Evolutionary conservation across 192 early-diverging fungal genomes (phyloP), one percentile per base, ranked within the genome.

Genomic region (Coemansia sp.): DNA sequence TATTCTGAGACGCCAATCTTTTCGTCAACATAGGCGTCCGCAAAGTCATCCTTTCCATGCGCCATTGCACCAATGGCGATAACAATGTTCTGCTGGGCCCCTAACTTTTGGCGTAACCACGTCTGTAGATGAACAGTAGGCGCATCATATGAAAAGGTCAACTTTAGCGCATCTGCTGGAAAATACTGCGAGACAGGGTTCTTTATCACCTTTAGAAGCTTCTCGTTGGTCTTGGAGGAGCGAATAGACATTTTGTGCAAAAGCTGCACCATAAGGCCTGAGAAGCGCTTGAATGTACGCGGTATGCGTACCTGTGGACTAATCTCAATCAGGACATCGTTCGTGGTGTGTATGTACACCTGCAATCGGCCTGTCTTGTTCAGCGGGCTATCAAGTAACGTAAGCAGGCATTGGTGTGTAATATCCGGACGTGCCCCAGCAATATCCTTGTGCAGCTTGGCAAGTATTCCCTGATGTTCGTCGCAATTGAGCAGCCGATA

Each of bases 301-400:
- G 97, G 97, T 73, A 99, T 99, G 67, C 97, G 89, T 57, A 98
- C 92, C 62, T 95, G 92, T 42, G 97, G 97, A 74, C 94, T 95
- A 42, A 99, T 92, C 86, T 99, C 97, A 61, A 99, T 97, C 30
- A 99, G 85, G 19, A 97, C 95, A 61, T 95, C 93, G 75, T 89
- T 92, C 57, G 87, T 86, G 4, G 97, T 99, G 66, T 95, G 94
- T 51, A 99, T 95, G 75, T 94, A 99, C 51, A 99, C 91, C 78
- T 99, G 97, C 63, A 99, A 78, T n/a, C 92, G 84, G 42, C 97
- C 97, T 2, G 97, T 95, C 82, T 98, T 98, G 87, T 98, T 99
- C 66, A 99, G 84, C 27, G 97, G 97, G 68, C 92, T 94, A 86
- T 99, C 97, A 14, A 99, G 84, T 24, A 99, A 84, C 4, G 95